Evolutionary conservation across 1,284 basidiomycete genomes (phyloP), one percentile per base, ranked within the genome.

Genomic region (Bjerkandera adusta): DNA sequence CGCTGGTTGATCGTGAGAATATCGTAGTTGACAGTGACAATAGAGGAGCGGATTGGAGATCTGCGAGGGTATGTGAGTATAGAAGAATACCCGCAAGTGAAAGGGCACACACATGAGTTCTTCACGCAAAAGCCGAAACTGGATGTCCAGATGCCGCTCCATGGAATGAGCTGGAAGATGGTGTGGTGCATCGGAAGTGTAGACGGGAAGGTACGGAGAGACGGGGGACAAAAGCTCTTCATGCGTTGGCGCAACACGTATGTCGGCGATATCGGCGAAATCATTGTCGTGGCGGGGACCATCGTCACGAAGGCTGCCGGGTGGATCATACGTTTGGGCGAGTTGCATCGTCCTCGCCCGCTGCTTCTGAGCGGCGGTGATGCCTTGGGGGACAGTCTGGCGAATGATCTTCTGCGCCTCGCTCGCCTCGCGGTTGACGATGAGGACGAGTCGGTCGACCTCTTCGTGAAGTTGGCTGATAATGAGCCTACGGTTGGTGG

Each of bases 261-360:
- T 83, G 3, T 77, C 62, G 3, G 56, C 43, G n/a, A 89, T 79
- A 25, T 77, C 68, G 13, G 66, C 59, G 25, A 65, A 67, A 55
- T 89, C 85, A 47, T 89, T 88, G 53, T 87, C 76, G 50, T 88
- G 83, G 2, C 84, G 69, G 1, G 74, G 71, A 3, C 81, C 83
- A 0, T 65, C 66, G 5, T 49, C 36, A 1, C 77, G 72, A 5
- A 73, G 58, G 1, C 60, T 60, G 7, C 83, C 83, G 0, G 83
- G 83, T 13, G 76, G 76, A 40, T 79, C 75, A 52, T 78, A 81
- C 32, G 58, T 66, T 35, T 65, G 65, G 12, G 58, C 55, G 8
- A 79, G 61, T 25, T 48, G 52, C 20, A 51, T 44, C 8, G 47
- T 42, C 4, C 48, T 42, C 2, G 59, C 60, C 45, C 60, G 51